Evolutionary conservation across 2,329 filamentous ascomycete species (phyloP), one percentile per base, ranked within the genome.

Genomic region (Venturia carpophila): DNA sequence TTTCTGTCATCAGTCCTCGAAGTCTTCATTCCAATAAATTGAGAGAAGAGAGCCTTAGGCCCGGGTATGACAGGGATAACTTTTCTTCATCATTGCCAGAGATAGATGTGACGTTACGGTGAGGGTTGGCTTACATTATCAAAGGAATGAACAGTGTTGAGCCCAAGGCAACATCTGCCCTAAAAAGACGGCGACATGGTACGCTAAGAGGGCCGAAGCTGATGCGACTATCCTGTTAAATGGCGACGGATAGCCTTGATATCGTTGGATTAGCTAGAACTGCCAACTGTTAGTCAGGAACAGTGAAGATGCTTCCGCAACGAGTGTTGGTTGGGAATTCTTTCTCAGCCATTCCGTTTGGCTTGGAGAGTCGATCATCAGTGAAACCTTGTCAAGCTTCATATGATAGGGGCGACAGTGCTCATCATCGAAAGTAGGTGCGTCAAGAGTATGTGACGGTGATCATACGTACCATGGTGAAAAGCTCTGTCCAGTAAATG

Each of bases 351-450:
- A 65, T 67, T 42, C 68, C 67, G 68, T 70, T 70, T 70, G 69
- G 69, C 67, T 68, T 68, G 69, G 68, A 67, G 63, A 65, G 66
- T 67, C 64, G 68, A 68, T 70, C 69, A 69, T 65, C 69, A 70
- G 49, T 52, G 49, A 49, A 60, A 47, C 37, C 60, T 41, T 43
- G 55, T 55, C 47, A 30, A 47, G 63, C 52, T 41, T 66, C 58
- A 64, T 71, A 68, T 62, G 69, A 70, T 70, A 71, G 69, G 69
- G 69, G 69, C 69, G 69, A 71, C 69, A 71, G 67, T 69, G 68
- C 58, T 70, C 69, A 70, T 70, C 69, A 69, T 70, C 21, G 72
- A 76, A 66, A 77, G 34, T 24, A 63, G 15, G 61, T 39, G 34
- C 24, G 27, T 3, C 27, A 39, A 41, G 49, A 15, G 52, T 21